Evolutionary conservation across 2,329 filamentous ascomycete species (phyloP).

Genomic region (Calonectria leucothoes): DNA sequence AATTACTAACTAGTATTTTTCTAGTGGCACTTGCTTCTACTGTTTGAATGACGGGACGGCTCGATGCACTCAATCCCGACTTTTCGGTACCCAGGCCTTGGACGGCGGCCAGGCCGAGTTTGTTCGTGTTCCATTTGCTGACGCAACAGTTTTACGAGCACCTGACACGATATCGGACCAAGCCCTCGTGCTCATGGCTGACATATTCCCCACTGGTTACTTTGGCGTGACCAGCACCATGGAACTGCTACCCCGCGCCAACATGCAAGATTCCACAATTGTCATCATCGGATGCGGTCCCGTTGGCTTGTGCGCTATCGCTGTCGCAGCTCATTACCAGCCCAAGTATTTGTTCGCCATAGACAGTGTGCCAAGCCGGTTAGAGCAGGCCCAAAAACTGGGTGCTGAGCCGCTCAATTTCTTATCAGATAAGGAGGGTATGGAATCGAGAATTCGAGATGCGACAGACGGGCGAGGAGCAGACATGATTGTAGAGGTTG

Average conservation of each 20-base stretch:
- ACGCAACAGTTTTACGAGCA: constrained; percentile 82
- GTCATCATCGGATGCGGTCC: neutral
- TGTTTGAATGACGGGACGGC: constrained; percentile 82
- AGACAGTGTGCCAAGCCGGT: neutral
- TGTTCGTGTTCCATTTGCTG: constrained; percentile 83
- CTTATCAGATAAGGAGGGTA: neutral
- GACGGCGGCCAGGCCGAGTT: constrained; percentile 88
- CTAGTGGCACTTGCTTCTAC: constrained; percentile 79
- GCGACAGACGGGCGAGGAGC: neutral
- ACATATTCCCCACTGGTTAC: constrained; percentile 90
- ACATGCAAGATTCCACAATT: neutral
- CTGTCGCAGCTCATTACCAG: neutral
- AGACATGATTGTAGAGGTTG: neutral
- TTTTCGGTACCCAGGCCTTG: constrained; percentile 78
- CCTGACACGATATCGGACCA: constrained; percentile 74
- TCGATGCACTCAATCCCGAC: constrained; percentile 76
- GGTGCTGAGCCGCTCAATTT: neutral
- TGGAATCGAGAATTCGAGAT: neutral
- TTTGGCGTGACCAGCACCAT: constrained; percentile 86
- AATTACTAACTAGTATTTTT: neutral
- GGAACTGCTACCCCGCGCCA: constrained; percentile 12
- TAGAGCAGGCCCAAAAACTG: neutral
- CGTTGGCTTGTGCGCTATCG: neutral
- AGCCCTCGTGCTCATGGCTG: constrained; percentile 88
- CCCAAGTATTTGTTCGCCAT: neutral